Percentiles rank a stretch among this genome's conserved stretches.
Conservation (phyloP, 1,284 basidiomycete genomes). For the Trametes hirsuta region DNA sequence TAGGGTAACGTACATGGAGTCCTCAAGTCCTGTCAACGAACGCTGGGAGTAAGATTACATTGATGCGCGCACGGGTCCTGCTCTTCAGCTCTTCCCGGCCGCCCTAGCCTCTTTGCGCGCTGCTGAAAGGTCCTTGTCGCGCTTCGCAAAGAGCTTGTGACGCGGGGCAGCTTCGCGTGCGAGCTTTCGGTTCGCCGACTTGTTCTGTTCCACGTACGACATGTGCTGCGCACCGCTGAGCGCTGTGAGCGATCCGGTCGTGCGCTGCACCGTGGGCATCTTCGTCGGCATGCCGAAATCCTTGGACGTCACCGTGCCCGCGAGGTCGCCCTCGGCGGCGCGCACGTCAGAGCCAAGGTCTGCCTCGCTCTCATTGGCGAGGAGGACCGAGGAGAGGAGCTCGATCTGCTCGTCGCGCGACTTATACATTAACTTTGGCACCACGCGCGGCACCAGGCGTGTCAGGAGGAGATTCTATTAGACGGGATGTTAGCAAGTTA, state of each 20-base stretch:
- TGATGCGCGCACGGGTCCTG: background rate
- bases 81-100: constrained; percentile 13
- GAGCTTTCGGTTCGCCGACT: constrained; percentile 85
- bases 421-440: no score
- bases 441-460: no score
- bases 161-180: constrained; percentile 67
- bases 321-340: constrained; percentile 77
- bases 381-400: constrained; percentile 88
- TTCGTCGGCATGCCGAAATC: constrained; percentile 64
- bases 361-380: constrained; percentile 90
- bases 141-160: constrained; percentile 83
- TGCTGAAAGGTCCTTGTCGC: constrained; percentile 67
- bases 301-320: constrained; percentile 78
- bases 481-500: no score
- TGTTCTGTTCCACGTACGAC: constrained; percentile 91
- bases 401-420: constrained; percentile 95
- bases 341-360: constrained; percentile 86
- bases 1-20: background rate
- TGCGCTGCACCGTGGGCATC: constrained; percentile 78
- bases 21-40: no score
- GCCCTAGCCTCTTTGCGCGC: constrained; percentile 58
- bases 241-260: constrained; percentile 83
- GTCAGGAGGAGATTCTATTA: no score
- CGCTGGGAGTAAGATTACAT: background rate
- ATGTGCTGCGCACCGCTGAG: constrained; percentile 89